Evolutionary conservation across 73 alveolate species (phyloP).

Genomic region (Tetrahymena borealis): DNA sequence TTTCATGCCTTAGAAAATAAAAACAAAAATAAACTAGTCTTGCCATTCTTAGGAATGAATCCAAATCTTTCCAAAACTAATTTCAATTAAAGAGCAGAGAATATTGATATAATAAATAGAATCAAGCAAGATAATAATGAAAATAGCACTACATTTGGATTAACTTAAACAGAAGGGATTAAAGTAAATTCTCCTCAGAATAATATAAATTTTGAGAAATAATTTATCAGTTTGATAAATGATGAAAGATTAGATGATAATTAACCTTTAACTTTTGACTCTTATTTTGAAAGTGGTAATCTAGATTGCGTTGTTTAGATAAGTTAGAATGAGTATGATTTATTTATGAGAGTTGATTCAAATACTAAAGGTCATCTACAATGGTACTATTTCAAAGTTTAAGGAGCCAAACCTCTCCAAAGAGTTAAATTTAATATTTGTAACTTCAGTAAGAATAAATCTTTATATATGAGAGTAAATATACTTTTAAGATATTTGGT

Average conservation of each 20-base stretch:
- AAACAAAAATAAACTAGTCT: neutral
- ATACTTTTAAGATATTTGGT: neutral
- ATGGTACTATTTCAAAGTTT: slow-evolving; percentile 88
- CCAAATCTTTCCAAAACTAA: neutral
- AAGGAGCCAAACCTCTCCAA: slow-evolving; percentile 40
- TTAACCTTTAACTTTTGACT: slow-evolving; percentile 13
- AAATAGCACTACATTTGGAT: too few relatives aligned
- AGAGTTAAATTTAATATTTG: slow-evolving; percentile 27
- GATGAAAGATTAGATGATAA: neutral
- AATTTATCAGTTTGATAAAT: neutral
- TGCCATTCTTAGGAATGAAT: neutral
- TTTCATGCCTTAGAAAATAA: neutral
- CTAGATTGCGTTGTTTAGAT: slow-evolving; percentile 63
- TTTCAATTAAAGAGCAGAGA: neutral
- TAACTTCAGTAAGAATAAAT: slow-evolving; percentile 36
- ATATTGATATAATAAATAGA: neutral
- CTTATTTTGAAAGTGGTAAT: slow-evolving; percentile 68
- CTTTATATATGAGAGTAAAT: slow-evolving; percentile 46
- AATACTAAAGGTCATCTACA: slow-evolving; percentile 89
- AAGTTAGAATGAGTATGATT: slow-evolving; percentile 66
- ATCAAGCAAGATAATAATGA: too few relatives aligned
- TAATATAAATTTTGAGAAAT: neutral
- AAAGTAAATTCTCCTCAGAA: too few relatives aligned
- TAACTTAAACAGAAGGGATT: too few relatives aligned
- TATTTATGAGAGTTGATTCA: slow-evolving; percentile 87